A percentile compares a stretch with the other conserved stretches of the same genome.
phyloP scores from a whole-genome alignment of 805 yeast species.

The Spathaspora arborariae region DNA sequence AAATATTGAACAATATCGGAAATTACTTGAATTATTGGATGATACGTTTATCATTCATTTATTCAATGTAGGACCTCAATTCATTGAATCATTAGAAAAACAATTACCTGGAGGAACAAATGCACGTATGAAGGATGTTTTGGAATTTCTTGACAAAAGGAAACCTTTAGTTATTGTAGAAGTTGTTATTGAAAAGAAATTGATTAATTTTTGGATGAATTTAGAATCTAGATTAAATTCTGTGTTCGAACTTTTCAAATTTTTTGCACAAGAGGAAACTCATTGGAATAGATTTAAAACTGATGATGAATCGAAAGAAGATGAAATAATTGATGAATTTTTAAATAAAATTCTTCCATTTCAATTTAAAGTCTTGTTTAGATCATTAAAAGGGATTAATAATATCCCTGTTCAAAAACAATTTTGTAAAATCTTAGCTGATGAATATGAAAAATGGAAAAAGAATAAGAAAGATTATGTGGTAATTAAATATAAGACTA shows the following conservation, averaged over 20 bases:
- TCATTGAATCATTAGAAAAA: neutral
- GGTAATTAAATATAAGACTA: neutral
- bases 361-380: neutral
- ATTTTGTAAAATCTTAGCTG: slow-evolving; percentile 4
- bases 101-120: neutral
- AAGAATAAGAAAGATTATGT: neutral
- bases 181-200: neutral
- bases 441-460: slow-evolving; percentile 2
- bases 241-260: slow-evolving; percentile 1
- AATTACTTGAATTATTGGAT: slow-evolving; percentile 1
- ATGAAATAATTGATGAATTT: slow-evolving; percentile 4
- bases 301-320: neutral
- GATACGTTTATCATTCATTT: slow-evolving; percentile 4
- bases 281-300: neutral
- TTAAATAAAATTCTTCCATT: neutral
- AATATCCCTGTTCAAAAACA: neutral
- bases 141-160: neutral
- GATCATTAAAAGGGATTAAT: slow-evolving; percentile 1
- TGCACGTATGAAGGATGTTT: neutral
- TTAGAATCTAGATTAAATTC: slow-evolving; percentile 1
- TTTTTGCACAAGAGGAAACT: neutral
- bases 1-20: slow-evolving; percentile 1
- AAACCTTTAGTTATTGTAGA: slow-evolving; percentile 1
- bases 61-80: neutral
- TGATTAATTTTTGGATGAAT: slow-evolving; percentile 1